Base-by-base conservation (phyloP, 768 basidiomycete species). In the Zangia roseola region DNA sequence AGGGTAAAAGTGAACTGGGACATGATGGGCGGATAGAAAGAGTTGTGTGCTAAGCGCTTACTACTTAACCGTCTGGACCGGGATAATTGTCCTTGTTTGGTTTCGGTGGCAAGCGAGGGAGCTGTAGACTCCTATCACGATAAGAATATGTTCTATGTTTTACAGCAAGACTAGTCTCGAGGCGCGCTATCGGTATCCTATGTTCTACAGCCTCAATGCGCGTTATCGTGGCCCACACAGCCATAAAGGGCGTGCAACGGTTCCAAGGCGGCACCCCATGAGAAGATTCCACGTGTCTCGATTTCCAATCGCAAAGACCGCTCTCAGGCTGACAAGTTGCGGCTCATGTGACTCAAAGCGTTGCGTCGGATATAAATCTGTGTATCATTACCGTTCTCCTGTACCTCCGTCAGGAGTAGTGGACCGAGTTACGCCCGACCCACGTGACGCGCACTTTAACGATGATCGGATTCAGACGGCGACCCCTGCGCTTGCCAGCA, bases 1-100 rank as follows among this genome's bases (percentile, higher is more conserved):
- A 78, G 51, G 23, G 67, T 57, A 21, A 71, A 53, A 43, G 59
- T 46, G 37, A 74, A 26, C 12, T 61, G 64, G 45, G 68, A 67
- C 63, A 73, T 71, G 65, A 34, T 64, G 52, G 69, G 20, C 46
- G 56, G 54, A 54, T 53, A 43, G 37, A 49, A 54, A 55, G 48
- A 53, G 45, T 20, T 2, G 31, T 40, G 52, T n/a, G 30, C 12
- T 5, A n/a, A 26, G 45, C 8, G 46, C 55, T 47, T 19, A 35
- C 50, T 64, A 64, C 56, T 68, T 66, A 61, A 65, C 51, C 25
- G 25, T 38, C 59, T 40, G 39, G 23, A 13, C 26, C 6, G 40
- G 44, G 6, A 21, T 59, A 28, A 33, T 69, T 68, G 64, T 43
- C 42, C 9, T 40, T 69, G 16, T 68, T 69, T 68, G 61, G 46